Percentiles rank a stretch among this genome's conserved stretches.
phyloP scores from a whole-genome alignment of 2,329 filamentous ascomycete genomes.

The Leptosphaerulina australis region DNA sequence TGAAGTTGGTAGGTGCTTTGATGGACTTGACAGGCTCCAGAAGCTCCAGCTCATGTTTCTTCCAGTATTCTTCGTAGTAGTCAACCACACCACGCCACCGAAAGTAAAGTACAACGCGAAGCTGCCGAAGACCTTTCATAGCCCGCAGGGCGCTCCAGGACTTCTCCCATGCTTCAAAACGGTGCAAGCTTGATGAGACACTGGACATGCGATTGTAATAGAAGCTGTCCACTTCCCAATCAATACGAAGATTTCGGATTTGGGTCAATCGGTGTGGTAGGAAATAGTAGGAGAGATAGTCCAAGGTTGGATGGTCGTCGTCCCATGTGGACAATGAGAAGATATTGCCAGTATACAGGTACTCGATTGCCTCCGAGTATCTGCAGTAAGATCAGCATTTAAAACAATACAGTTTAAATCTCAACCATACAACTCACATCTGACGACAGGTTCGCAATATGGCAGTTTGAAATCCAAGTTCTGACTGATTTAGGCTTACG shows the following conservation, averaged over 20 bases:
- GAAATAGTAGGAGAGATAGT: slow-evolving; percentile 28
- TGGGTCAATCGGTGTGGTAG: slow-evolving; percentile 27
- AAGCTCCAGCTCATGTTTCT: slow-evolving; percentile 16
- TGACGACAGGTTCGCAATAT: slow-evolving; percentile 29
- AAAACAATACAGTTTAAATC: background rate
- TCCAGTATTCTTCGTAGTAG: slow-evolving; percentile 22
- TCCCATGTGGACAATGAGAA: slow-evolving; percentile 25
- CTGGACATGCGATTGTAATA: slow-evolving; percentile 11
- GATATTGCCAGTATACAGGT: slow-evolving; percentile 27
- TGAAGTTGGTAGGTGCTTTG: slow-evolving; percentile 22
- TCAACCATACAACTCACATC: slow-evolving; percentile 22
- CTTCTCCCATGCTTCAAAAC: slow-evolving; percentile 19
- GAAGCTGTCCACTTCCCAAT: slow-evolving; percentile 24
- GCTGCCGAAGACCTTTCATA: slow-evolving; percentile 25
- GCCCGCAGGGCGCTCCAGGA: slow-evolving; percentile 24
- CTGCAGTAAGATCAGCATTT: slow-evolving; percentile 17
- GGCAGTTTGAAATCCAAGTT: slow-evolving; percentile 14
- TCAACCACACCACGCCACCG: slow-evolving; percentile 5
- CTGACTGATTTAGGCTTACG: background rate
- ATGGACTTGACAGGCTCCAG: slow-evolving; percentile 22
- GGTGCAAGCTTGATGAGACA: background rate
- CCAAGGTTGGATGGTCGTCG: slow-evolving; percentile 20
- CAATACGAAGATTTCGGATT: slow-evolving; percentile 23
- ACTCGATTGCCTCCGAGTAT: slow-evolving; percentile 34
- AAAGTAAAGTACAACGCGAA: slow-evolving; percentile 23